phyloP scores from a whole-genome alignment of 371 early-diverging fungal species.

The Mycotypha africana region DNA sequence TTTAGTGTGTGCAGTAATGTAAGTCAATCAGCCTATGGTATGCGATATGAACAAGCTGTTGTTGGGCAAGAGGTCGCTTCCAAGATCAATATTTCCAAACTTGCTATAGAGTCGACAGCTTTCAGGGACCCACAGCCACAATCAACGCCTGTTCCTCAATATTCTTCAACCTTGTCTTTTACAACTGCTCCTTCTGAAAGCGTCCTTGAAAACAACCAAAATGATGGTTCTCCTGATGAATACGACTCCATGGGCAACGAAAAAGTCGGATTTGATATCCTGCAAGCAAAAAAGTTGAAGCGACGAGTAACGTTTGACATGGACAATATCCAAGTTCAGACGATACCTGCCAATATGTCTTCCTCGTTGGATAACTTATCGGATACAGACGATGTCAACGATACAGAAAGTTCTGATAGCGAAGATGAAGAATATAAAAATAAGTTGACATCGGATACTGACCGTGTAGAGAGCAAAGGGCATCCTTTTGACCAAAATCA shows the following conservation, averaged over 20 bases:
- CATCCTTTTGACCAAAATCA: no score
- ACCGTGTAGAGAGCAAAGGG: no score
- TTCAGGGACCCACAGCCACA: neutral
- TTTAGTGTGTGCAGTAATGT: no score
- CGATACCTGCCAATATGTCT: neutral
- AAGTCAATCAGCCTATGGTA: no score
- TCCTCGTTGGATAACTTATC: neutral
- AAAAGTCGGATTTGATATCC: neutral
- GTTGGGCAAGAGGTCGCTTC: slow-evolving; percentile 7
- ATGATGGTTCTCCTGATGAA: no score
- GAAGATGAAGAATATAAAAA: no score
- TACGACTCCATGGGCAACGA: no score
- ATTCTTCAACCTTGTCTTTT: neutral
- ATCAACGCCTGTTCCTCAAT: no score
- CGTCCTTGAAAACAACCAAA: no score
- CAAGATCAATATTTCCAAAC: slow-evolving; percentile 1
- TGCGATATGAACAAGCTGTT: neutral
- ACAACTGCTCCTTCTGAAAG: neutral
- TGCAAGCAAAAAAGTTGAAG: slow-evolving; percentile 1
- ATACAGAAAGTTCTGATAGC: no score
- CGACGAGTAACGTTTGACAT: slow-evolving; percentile 19
- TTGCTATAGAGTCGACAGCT: slow-evolving; percentile 9
- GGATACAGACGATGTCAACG: neutral
- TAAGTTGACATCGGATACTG: no score
- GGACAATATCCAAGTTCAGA: slow-evolving; percentile 13